Evolutionary conservation across 108 stramenopile genomes (phyloP).

Genomic region (Pseudonitzschia multiseries): DNA sequence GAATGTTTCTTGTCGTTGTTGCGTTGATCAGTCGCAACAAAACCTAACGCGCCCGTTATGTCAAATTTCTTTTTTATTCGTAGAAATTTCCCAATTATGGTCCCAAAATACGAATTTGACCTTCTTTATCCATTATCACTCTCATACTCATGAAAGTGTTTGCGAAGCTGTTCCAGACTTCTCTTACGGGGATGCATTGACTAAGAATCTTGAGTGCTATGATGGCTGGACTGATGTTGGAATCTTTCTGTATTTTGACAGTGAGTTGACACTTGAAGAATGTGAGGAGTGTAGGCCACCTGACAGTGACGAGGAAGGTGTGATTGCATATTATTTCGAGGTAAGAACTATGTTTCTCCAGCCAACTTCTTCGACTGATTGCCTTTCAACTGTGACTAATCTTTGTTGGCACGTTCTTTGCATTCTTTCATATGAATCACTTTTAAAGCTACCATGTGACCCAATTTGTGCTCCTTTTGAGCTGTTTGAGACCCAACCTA

Average conservation of each 20-base stretch:
- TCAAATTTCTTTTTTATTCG: neutral
- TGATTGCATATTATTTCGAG: slow-evolving; percentile 22
- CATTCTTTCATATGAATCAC: too few species aligned
- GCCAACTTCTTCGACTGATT: too few species aligned
- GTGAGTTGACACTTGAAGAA: slow-evolving; percentile 23
- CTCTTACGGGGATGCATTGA: slow-evolving; percentile 4
- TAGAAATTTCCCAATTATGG: slow-evolving; percentile 18
- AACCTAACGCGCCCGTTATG: neutral
- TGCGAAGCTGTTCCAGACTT: slow-evolving; percentile 11
- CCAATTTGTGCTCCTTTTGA: neutral
- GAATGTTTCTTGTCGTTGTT: neutral
- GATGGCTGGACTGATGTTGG: slow-evolving; percentile 23
- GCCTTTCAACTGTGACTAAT: too few species aligned
- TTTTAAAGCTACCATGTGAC: neutral
- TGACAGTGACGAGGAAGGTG: slow-evolving; percentile 15
- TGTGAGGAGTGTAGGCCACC: slow-evolving; percentile 26
- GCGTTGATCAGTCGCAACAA: neutral
- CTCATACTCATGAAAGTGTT: neutral
- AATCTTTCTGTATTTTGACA: slow-evolving; percentile 19
- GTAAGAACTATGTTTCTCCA: neutral
- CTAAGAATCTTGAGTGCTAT: slow-evolving; percentile 17
- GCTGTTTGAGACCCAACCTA: neutral
- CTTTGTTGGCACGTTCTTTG: too few species aligned
- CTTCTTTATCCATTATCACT: slow-evolving; percentile 19
- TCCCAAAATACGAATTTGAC: slow-evolving; percentile 2